Conservation (phyloP, 75 land plant species). For the Selaginella moellendorffii region DNA sequence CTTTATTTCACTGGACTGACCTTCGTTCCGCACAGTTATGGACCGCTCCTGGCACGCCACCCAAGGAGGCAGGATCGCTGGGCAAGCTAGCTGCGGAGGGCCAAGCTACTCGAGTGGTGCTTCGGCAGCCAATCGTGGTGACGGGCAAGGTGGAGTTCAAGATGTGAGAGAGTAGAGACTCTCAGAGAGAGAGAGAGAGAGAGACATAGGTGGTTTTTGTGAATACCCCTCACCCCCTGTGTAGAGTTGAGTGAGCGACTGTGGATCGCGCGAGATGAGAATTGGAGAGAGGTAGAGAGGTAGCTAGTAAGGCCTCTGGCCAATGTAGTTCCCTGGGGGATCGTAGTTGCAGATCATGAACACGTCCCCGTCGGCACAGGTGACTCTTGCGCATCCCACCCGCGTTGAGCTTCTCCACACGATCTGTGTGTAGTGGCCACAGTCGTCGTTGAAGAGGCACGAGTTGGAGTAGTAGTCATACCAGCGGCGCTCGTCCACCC, state of each 20-base stretch:
- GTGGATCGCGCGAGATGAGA: too few relatives aligned
- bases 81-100: neutral
- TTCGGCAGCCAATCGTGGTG: neutral
- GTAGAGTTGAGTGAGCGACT: too few relatives aligned
- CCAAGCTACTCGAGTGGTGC: neutral
- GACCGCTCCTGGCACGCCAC: conserved; percentile 16
- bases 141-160: conserved; percentile 1
- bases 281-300: too few relatives aligned
- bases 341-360: conserved; percentile 45
- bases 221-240: too few relatives aligned
- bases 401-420: conserved; percentile 32
- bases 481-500: conserved; percentile 23
- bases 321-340: conserved; percentile 44
- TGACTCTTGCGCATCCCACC: conserved; percentile 37
- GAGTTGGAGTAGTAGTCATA: too few relatives aligned
- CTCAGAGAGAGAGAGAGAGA: too few relatives aligned
- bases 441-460: too few relatives aligned
- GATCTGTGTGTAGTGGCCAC: too few relatives aligned
- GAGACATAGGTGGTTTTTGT: too few relatives aligned
- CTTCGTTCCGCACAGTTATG: conserved; percentile 13
- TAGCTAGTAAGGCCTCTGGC: conserved; percentile 38
- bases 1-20: neutral
- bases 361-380: conserved; percentile 23
- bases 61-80: conserved; percentile 15
- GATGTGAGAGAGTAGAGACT: too few relatives aligned